Base-by-base conservation (phyloP, 2,329 filamentous ascomycete genomes). In the Ophiostoma novo-ulmi region DNA sequence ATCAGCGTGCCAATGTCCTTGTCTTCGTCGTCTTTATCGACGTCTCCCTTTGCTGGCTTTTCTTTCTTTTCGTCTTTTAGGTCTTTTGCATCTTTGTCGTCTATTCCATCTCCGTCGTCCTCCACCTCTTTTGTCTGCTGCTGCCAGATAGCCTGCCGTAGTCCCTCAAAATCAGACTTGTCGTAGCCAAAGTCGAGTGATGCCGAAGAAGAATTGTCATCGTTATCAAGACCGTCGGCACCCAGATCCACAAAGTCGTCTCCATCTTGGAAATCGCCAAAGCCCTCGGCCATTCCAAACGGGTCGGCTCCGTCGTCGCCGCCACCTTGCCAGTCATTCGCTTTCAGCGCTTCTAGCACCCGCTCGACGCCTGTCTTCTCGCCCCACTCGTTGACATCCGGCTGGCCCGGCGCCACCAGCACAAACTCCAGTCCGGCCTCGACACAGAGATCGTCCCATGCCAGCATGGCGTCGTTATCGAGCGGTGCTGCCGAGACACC, bases 401-500 rank as follows among this genome's bases (percentile, higher is more conserved):
- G 77, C 78, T 17, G 77, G 79, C 81, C 67, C 84, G 69, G 68
- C 20, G 71, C 67, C 11, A 76, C 81, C 75, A 88, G 85, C 55
- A 91, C 85, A 79, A 87, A 90, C 80, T 91, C 89, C 74, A 90
- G 78, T 1, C 87, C 86, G 48, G 77, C 82, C 71, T 85, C 85
- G 4, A 82, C 82, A 75, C 86, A 88, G 31, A 83, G 74, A 70
- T 88, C 87, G 74, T 90, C 88, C 87, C 87, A 89, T 72, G 85
- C 83, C 38, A 88, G 86, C 14, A 84, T 78, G 52, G 82, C 81
- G 41, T 77, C 77, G 22, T 78, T 74, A 7, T 26, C 67, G 4
- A 69, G 66, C 20, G 71, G 61, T 1, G 48, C 77, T 64, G 80
- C 80, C 31, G 81, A 84, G 39, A 90, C 82, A 0, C 85, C 87